These are phyloP conservation scores for Scheffersomyces amazonensis DNA, from an alignment of 805 yeast species.

Conservation along the genomic window DNA sequence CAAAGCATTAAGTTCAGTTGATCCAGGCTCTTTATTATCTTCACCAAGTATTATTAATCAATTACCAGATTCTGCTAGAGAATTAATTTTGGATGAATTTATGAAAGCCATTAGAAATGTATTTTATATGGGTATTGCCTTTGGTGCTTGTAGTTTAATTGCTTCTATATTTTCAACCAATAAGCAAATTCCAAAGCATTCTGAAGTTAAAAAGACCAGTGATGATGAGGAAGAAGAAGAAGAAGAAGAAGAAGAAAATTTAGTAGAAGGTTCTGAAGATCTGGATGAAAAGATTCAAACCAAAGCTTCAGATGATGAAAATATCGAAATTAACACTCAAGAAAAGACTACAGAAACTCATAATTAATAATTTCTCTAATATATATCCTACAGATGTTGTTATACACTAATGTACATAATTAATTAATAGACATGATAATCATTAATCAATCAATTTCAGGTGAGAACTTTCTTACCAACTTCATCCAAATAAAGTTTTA, in stretches of 20 bases:
- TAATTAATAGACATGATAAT: not conserved
- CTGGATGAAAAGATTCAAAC: not conserved
- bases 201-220: constrained; percentile 12
- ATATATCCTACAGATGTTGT: not conserved
- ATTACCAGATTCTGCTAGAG: constrained; percentile 20
- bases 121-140: constrained; percentile 38
- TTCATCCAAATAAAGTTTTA: constrained; percentile 51
- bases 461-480: constrained; percentile 37
- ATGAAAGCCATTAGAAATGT: constrained; percentile 39
- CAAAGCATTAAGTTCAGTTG: constrained; percentile 9
- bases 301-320: not conserved
- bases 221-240: constrained; percentile 7
- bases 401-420: constrained; percentile 7
- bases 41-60: constrained; percentile 25
- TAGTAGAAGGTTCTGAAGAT: not conserved
- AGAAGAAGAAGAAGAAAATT: constrained; percentile 2
- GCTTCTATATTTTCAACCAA: constrained; percentile 37
- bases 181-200: constrained; percentile 36
- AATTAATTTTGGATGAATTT: constrained; percentile 24
- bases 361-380: constrained; percentile 2
- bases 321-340: not conserved
- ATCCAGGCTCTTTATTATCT: constrained; percentile 14
- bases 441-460: not conserved
- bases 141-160: constrained; percentile 29
- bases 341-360: not conserved